Evolutionary conservation across 768 basidiomycete species (phyloP).

Genomic region (Termitomyces bulborhizus): DNA sequence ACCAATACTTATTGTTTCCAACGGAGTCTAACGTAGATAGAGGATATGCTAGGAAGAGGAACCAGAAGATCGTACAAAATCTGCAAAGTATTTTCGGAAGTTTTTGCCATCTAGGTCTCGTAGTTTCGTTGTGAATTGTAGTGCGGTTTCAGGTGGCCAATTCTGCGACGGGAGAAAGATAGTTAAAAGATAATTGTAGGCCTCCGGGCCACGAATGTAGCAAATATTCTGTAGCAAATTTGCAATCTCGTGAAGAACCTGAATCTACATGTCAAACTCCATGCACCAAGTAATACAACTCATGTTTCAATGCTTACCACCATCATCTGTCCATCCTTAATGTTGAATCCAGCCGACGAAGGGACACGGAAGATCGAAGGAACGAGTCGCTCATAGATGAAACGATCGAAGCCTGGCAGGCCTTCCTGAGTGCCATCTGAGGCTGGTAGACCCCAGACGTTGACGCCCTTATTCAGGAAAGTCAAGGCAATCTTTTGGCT

Average conservation of each 20-base stretch:
- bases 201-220: slow-evolving; percentile 75
- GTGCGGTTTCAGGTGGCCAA: slow-evolving; percentile 64
- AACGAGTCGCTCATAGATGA: slow-evolving; percentile 83
- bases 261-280: neutral
- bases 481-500: slow-evolving; percentile 77
- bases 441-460: slow-evolving; percentile 59
- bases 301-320: slow-evolving; percentile 50
- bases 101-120: slow-evolving; percentile 66
- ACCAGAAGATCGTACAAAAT: slow-evolving; percentile 73
- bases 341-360: slow-evolving; percentile 72
- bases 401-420: slow-evolving; percentile 87
- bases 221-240: slow-evolving; percentile 75
- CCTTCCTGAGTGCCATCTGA: slow-evolving; percentile 33
- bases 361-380: slow-evolving; percentile 80
- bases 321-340: slow-evolving; percentile 82
- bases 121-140: slow-evolving; percentile 74
- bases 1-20: slow-evolving; percentile 4
- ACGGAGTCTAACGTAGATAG: slow-evolving; percentile 7
- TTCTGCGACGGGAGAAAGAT: slow-evolving; percentile 85
- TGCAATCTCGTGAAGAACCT: slow-evolving; percentile 90
- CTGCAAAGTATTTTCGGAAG: slow-evolving; percentile 85
- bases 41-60: slow-evolving; percentile 41
- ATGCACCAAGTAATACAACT: neutral
- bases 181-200: slow-evolving; percentile 69
- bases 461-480: slow-evolving; percentile 68